phyloP scores from a whole-genome alignment of 495 filamentous ascomycete species.

The Penicillium waksmanii region DNA sequence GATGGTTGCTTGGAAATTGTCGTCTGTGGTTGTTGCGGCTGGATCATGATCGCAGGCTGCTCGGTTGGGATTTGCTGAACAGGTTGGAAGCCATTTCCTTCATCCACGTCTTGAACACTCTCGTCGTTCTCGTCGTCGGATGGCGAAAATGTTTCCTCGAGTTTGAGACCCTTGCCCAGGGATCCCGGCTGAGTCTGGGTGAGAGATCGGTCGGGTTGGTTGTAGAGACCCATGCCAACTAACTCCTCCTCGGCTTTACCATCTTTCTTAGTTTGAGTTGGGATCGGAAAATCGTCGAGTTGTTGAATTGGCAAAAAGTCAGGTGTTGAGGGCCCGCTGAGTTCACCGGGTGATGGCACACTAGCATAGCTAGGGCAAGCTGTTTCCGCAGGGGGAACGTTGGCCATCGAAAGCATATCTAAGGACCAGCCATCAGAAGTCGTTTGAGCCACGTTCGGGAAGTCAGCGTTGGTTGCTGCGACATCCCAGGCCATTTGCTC shows the following conservation, averaged over 20 bases:
- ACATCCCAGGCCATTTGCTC: slow-evolving; percentile 39
- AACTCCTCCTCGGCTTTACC: slow-evolving; percentile 64
- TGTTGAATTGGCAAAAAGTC: slow-evolving; percentile 58
- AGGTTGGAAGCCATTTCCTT: slow-evolving; percentile 36
- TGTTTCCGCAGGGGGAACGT: slow-evolving; percentile 38
- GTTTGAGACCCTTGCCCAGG: slow-evolving; percentile 74
- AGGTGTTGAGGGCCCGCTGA: slow-evolving; percentile 61
- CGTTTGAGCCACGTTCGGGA: slow-evolving; percentile 27
- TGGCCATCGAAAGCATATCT: slow-evolving; percentile 46
- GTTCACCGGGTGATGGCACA: slow-evolving; percentile 43
- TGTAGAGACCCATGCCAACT: slow-evolving; percentile 84
- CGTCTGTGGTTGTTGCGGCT: slow-evolving; percentile 19
- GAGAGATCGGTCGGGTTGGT: slow-evolving; percentile 57
- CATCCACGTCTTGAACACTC: slow-evolving; percentile 48
- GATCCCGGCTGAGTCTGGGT: slow-evolving; percentile 49
- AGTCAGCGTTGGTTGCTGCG: slow-evolving; percentile 14
- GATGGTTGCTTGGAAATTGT: slow-evolving; percentile 31
- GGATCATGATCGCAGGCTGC: slow-evolving; percentile 12
- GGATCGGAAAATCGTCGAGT: slow-evolving; percentile 32
- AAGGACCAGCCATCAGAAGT: slow-evolving; percentile 42
- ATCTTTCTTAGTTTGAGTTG: slow-evolving; percentile 33
- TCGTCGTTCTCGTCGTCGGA: slow-evolving; percentile 66
- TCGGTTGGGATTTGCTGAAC: slow-evolving; percentile 11
- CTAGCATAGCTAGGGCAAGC: slow-evolving; percentile 43
- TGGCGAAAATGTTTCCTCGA: slow-evolving; percentile 83